Evolutionary conservation across 2,329 filamentous ascomycete genomes (phyloP), one percentile per base, ranked within the genome.

Genomic region (Aspergillus thermomutatus): DNA sequence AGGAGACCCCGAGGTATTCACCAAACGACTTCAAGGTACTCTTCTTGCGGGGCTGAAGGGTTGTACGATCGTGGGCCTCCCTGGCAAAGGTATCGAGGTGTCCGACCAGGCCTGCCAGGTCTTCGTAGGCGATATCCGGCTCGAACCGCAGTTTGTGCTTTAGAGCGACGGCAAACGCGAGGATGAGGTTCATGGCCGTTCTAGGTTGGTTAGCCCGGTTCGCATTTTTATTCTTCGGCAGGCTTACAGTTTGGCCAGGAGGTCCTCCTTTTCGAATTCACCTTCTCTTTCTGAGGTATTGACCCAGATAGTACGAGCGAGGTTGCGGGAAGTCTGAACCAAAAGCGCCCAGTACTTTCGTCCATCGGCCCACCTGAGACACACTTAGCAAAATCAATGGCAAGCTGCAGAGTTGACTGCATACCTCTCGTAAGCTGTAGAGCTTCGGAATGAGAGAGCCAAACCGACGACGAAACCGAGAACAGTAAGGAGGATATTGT

Each of bases 71-170:
- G 54, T 83, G 76, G 6, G 84, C 84, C 21, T 79, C 76, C 57
- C 80, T 85, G 58, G 91, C 89, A 66, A 91, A 91, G 0, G 89
- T 92, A 62, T 90, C 83, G 28, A 95, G 80, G 68, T 92, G 87
- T 17, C 82, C 82, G 28, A 92, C 82, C 14, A 92, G 79, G 21
- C 87, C 83, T 40, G 83, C 77, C 4, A 95, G 79, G 66, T 94
- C 91, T 1, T 87, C 82, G 70, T 94, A 93, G 53, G 87, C 83
- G 34, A 87, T 85, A 65, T 89, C 90, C 1, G 91, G 90, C 70
- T 95, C 90, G 71, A 93, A 93, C 31, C 91, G 89, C 31, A 95
- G 83, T 66, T 86, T 87, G 75, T 94, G 91, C 77, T 93, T 93
- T 57, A 95, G 79, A 1, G 91, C 77, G 19, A 90, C 80, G n/a